Evolutionary conservation across 768 basidiomycete species (phyloP), one percentile per base, ranked within the genome.

Genomic region (Antrodiella citrinella): DNA sequence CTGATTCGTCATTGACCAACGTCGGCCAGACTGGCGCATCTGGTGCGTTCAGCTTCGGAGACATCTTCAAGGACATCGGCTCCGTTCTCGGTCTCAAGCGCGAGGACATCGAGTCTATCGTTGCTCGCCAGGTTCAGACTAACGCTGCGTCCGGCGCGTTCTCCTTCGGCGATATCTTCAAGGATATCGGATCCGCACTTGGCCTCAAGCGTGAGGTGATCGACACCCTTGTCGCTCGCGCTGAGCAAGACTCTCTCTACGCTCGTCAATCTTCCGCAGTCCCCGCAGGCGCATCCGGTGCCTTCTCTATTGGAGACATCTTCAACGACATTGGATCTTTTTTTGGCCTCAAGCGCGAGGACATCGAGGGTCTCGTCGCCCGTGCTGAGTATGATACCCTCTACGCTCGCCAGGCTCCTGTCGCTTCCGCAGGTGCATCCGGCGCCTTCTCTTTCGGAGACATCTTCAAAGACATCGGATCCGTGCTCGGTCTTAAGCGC

Each of bases 141-240:
- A 42, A 43, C 26, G 24, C 23, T 18, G 39, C 41, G 40, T 50
- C 49, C 25, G 49, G 49, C 25, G 49, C 49, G 11, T 50, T 50
- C 49, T 43, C 23, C 48, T 44, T 49, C 41, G 45, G 45, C 22
- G 45, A 47, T 26, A 47, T 47, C 45, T 11, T 49, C 41, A 49
- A 44, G 23, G 21, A 11, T 4, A 25, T 49, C 19, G 24, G 41
- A 13, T 47, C 45, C 18, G 19, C 18, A 11, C 23, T 47, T 18
- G 48, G 41, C 23, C 18, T 49, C 40, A 24, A 43, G 21, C 48
- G 48, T 25, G 40, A 42, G 3, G 48, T 42, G 40, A 42, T 43
- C 22, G 19, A 22, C 35, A 40, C 21, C 12, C 30, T 39, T 20
- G 20, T 48, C 20, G 47, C 47, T 21, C 47, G 47, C 47, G 39